Conservation (phyloP, 192 early-diverging fungal species). For the Coemansia pectinata region DNA sequence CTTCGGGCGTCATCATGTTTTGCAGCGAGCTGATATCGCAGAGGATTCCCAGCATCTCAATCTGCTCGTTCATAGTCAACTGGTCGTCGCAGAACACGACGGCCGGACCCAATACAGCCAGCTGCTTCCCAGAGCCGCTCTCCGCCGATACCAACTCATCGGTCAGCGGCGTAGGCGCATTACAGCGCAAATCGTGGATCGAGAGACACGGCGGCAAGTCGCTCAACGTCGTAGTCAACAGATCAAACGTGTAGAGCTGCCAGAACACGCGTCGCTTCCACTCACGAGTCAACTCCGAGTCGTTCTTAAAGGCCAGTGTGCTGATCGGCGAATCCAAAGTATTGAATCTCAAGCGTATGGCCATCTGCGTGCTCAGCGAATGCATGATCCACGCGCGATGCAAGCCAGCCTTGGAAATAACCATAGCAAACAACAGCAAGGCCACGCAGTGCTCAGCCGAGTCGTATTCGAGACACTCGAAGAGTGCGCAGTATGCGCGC, state of each 20-base stretch:
- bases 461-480: constrained; percentile 51
- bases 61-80: constrained; percentile 25
- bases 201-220: constrained; percentile 39
- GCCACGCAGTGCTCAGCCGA: constrained; percentile 51
- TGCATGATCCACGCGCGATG: constrained; percentile 56
- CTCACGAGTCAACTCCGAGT: constrained; percentile 31
- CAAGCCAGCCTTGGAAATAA: constrained; percentile 40
- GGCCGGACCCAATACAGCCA: constrained; percentile 27
- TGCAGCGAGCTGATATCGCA: constrained; percentile 39
- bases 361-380: constrained; percentile 52
- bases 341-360: constrained; percentile 48
- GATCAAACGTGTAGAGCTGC: constrained; percentile 49
- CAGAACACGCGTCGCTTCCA: constrained; percentile 56
- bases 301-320: constrained; percentile 23
- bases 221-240: constrained; percentile 36
- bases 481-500: constrained; percentile 42
- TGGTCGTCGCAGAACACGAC: constrained; percentile 44
- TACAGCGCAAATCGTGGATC: constrained; percentile 37
- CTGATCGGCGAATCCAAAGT: constrained; percentile 48
- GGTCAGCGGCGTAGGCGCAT: constrained; percentile 23
- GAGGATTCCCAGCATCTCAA: constrained; percentile 40
- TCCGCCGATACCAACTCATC: not conserved
- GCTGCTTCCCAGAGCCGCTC: not conserved
- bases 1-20: constrained; percentile 27
- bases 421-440: constrained; percentile 44